These are phyloP conservation scores for Yamadazyma conglobata DNA, from an alignment of 1,139 yeast genomes.

Conservation along the genomic window DNA sequence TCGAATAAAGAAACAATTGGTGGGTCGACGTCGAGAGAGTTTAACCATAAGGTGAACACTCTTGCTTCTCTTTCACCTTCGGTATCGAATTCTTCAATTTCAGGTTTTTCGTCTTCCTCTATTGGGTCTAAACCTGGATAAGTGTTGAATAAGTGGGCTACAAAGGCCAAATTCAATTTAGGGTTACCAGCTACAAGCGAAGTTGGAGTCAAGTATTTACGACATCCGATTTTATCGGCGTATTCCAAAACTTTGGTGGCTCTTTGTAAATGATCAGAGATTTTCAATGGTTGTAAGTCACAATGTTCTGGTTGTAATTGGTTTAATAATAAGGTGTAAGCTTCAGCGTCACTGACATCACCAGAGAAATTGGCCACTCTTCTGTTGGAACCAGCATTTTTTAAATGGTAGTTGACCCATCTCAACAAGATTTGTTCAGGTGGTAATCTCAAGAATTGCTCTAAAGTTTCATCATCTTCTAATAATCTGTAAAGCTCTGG, in stretches of 20 bases:
- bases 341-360: conserved; percentile 93
- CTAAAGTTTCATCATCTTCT: conserved; percentile 96
- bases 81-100: conserved; percentile 94
- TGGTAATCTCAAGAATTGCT: conserved; percentile 91
- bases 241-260: conserved; percentile 83
- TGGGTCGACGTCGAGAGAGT: conserved; percentile 93
- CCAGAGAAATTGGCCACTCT: conserved; percentile 80
- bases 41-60: conserved; percentile 95
- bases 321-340: conserved; percentile 82
- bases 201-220: conserved; percentile 92
- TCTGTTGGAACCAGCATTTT: conserved; percentile 89
- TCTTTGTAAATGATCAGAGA: conserved; percentile 65
- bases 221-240: conserved; percentile 88
- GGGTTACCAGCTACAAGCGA: conserved; percentile 96
- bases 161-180: conserved; percentile 91
- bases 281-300: conserved; percentile 76
- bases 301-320: conserved; percentile 86
- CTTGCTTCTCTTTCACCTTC: conserved; percentile 99
- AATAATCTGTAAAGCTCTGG: conserved; percentile 93
- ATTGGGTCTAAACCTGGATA: conserved; percentile 96
- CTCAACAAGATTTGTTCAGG: conserved; percentile 96
- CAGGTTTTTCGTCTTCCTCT: conserved; percentile 85
- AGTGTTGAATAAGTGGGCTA: conserved; percentile 93
- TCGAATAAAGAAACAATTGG: conserved; percentile 89
- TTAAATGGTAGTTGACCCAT: conserved; percentile 96